Evolutionary conservation across 192 early-diverging fungal species (phyloP).

Genomic region (Anaeromyces robustus): DNA sequence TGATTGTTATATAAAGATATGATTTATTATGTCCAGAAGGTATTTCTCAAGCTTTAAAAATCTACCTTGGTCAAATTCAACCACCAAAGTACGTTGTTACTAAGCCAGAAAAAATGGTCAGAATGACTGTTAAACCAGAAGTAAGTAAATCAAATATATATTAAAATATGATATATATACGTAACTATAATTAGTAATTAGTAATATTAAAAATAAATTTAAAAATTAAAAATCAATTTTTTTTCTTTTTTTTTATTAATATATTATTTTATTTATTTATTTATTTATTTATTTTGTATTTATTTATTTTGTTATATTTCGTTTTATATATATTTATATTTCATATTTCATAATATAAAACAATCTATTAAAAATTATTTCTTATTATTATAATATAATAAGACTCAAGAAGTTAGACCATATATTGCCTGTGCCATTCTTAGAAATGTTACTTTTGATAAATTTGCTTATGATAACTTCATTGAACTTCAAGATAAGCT

Average conservation of each 20-base stretch:
- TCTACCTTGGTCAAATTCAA: slow-evolving; percentile 59
- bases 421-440: slow-evolving; percentile 80
- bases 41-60: slow-evolving; percentile 68
- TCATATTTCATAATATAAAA: too few relatives aligned
- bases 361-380: too few relatives aligned
- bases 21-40: slow-evolving; percentile 96
- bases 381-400: too few relatives aligned
- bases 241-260: too few relatives aligned
- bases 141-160: slow-evolving; percentile 24
- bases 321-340: too few relatives aligned
- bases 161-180: too few relatives aligned
- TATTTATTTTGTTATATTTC: too few relatives aligned
- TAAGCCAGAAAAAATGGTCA: slow-evolving; percentile 35
- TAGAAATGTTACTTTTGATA: slow-evolving; percentile 66
- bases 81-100: slow-evolving; percentile 52
- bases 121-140: slow-evolving; percentile 53
- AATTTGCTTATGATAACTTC: slow-evolving; percentile 79
- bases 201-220: too few relatives aligned
- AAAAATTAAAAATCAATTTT: too few relatives aligned
- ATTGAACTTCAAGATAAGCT: slow-evolving; percentile 98
- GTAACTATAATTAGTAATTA: too few relatives aligned
- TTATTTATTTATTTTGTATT: too few relatives aligned
- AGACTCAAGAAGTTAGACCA: slow-evolving; percentile 74
- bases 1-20: slow-evolving; percentile 38
- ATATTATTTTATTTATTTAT: too few relatives aligned